Conservation (phyloP, 2,329 filamentous ascomycete genomes). For the Myotisia sp. region DNA sequence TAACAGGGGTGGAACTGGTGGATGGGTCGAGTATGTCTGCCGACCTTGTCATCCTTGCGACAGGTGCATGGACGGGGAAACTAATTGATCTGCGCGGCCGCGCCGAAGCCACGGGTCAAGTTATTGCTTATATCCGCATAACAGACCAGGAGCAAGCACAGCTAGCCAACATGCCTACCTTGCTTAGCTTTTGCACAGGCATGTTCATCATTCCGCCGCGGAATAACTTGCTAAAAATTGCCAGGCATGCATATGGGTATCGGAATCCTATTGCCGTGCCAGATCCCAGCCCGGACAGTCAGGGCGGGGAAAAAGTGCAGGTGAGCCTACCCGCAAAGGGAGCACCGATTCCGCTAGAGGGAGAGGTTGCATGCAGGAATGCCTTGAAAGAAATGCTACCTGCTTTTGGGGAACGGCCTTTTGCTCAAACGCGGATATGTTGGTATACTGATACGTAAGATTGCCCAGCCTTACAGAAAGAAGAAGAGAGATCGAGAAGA, state of each 20-base stretch:
- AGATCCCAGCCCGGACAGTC: conserved; percentile 11
- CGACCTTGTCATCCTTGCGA: conserved; percentile 64
- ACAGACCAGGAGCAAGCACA: conserved; percentile 53
- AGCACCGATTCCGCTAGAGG: conserved; percentile 38
- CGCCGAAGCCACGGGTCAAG: conserved; percentile 68
- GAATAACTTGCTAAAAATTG: conserved; percentile 50
- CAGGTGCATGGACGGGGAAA: conserved; percentile 72
- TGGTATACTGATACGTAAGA: conserved; percentile 60
- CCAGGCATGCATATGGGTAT: conserved; percentile 56
- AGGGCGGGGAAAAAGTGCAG: conserved; percentile 9
- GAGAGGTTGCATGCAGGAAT: conserved; percentile 44
- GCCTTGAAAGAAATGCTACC: conserved; percentile 50
- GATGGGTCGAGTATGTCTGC: conserved; percentile 42
- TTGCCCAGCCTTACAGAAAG: background rate
- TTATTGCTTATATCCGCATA: conserved; percentile 62
- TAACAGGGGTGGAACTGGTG: conserved; percentile 38
- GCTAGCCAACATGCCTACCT: conserved; percentile 53
- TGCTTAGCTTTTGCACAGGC: conserved; percentile 35
- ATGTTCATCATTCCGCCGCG: conserved; percentile 44
- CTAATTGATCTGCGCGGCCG: conserved; percentile 66
- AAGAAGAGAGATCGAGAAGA: too few relatives aligned
- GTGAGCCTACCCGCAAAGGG: conserved; percentile 28
- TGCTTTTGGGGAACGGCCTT: conserved; percentile 44
- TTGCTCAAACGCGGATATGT: conserved; percentile 50
- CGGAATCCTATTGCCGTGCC: conserved; percentile 28